A percentile compares a stretch with the other conserved stretches of the same genome.
These are phyloP conservation scores for Phyllosticta citribraziliensis DNA, from an alignment of 2,329 filamentous ascomycete genomes.

Conservation along the genomic window DNA sequence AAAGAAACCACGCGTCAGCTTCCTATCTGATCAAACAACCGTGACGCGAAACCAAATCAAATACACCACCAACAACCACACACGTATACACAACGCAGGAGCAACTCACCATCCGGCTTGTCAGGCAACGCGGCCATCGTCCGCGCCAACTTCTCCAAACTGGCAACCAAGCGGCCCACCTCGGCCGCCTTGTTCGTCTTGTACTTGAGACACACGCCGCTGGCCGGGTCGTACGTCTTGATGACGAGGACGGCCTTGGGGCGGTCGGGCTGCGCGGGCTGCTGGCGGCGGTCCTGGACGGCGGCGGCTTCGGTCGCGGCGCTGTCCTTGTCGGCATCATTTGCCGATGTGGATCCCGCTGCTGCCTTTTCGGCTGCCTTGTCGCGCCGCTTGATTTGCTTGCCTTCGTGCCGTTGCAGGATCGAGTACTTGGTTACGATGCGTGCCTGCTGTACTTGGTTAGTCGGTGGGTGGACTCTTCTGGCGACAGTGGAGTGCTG, in stretches of 20 bases:
- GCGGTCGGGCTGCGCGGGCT: constrained; percentile 16
- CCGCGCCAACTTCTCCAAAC: constrained; percentile 65
- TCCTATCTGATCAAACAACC: neutral
- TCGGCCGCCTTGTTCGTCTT: constrained; percentile 83
- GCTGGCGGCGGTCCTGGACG: constrained; percentile 21
- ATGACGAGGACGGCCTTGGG: constrained; percentile 63
- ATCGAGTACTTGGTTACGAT: constrained; percentile 91
- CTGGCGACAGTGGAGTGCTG: neutral
- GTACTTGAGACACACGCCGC: constrained; percentile 82
- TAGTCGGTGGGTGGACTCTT: neutral
- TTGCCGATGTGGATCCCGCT: too few relatives aligned
- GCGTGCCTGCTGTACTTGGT: constrained; percentile 51
- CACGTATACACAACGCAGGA: neutral
- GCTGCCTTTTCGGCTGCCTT: constrained; percentile 13
- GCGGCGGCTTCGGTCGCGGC: constrained; percentile 14
- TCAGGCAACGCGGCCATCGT: constrained; percentile 44
- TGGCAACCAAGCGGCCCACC: constrained; percentile 70
- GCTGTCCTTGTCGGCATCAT: neutral
- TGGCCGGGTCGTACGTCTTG: constrained; percentile 79
- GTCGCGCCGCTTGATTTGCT: constrained; percentile 18
- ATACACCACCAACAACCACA: too few relatives aligned
- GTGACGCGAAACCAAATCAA: neutral
- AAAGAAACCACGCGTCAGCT: neutral
- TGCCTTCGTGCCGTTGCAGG: constrained; percentile 31
- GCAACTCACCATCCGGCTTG: constrained; percentile 25